Base-by-base conservation (phyloP, 2,329 filamentous ascomycete genomes). In the Tolypocladium paradoxum region DNA sequence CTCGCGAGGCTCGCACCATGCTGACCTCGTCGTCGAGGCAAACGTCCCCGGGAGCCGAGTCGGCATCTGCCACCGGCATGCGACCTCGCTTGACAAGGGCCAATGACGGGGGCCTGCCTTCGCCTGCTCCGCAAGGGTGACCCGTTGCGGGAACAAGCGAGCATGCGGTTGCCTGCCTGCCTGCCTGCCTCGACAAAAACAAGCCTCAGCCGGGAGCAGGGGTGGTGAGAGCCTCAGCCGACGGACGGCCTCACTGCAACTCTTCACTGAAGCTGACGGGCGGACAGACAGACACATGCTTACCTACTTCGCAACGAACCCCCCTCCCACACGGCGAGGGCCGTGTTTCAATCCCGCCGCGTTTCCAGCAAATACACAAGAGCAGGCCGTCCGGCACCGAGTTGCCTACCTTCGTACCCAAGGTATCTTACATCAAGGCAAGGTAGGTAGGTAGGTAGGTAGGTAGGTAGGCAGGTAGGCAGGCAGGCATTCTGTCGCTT, bases 51-150 rank as follows among this genome's bases (percentile, higher is more conserved):
- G 24, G 16, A 45, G 22, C 6, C 40, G 40, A 24, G 38, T 24
- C 11, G 40, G n/a, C 40, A 24, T 29, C 40, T 29, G 24, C 16
- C 40, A 27, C 36, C 16, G 18, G 27, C 43, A 54, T 53, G 48
- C 54, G 31, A n/a, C 48, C 49, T 56, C 55, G 55, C 54, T 56
- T 52, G 49, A 31, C 29, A 35, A 7, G 31, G 53, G 46, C 54
- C 54, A 56, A 56, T 56, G 53, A 43, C 35, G 50, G 35, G 37
- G 34, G 20, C 43, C 33, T 36, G 29, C 20, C 20, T 46, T 40
- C 14, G 50, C 29, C 35, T 36, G 27, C 38, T 47, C 43, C 43
- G 43, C 27, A 49, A 34, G 14, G 20, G 31, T 37, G 51, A 22
- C 36, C 18, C 35, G 48, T 43, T 27, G 24, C 34, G 45, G 45